A percentile compares a stretch with the other conserved stretches of the same genome.
Evolutionary conservation across 2,329 filamentous ascomycete genomes (phyloP).

Genomic region (Emmonsia crescens): DNA sequence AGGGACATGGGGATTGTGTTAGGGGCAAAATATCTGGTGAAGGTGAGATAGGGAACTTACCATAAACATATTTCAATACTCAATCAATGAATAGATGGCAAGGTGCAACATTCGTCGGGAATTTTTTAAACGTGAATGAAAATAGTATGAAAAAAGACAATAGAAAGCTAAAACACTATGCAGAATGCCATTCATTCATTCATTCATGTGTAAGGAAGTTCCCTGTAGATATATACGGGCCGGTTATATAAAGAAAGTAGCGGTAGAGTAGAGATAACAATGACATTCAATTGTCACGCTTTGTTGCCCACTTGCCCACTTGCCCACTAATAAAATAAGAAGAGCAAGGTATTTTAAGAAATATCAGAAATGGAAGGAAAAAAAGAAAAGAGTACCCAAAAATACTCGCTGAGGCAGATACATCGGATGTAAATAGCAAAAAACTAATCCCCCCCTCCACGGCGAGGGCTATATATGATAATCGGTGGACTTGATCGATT

Average conservation of each 20-base stretch:
- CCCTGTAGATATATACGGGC: not conserved
- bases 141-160: not conserved
- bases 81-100: not conserved
- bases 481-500: not conserved
- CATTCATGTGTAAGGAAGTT: not conserved
- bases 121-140: not conserved
- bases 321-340: too few species aligned
- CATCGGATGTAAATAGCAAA: not conserved
- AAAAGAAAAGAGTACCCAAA: not conserved
- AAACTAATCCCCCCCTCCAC: not conserved
- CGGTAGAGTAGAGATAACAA: not conserved
- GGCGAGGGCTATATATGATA: not conserved
- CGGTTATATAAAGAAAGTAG: not conserved
- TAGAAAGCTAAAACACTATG: not conserved
- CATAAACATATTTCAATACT: not conserved
- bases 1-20: not conserved
- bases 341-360: not conserved
- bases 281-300: conserved; percentile 1
- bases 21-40: not conserved
- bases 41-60: not conserved
- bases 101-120: not conserved
- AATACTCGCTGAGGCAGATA: not conserved
- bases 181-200: not conserved
- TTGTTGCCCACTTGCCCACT: not conserved
- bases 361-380: not conserved